phyloP scores from a whole-genome alignment of 805 yeast species.

The Myxozyma monticola region DNA sequence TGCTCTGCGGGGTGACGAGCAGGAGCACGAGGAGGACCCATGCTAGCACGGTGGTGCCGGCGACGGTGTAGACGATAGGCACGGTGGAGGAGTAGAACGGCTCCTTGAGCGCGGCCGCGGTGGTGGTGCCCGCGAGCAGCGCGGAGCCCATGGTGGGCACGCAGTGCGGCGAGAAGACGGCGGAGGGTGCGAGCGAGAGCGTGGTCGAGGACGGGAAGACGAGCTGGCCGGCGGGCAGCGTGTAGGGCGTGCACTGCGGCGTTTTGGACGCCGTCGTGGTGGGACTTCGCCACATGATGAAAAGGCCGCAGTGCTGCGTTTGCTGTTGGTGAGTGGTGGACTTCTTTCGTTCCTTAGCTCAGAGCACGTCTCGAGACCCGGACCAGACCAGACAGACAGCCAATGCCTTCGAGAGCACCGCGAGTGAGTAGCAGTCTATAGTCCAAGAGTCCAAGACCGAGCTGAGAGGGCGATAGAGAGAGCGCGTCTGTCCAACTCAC shows the following conservation, averaged over 20 bases:
- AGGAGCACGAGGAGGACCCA: constrained; percentile 71
- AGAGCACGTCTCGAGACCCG: no score
- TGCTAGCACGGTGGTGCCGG: constrained; percentile 45
- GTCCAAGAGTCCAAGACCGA: no score
- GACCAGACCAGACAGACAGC: no score
- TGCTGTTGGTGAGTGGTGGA: no score
- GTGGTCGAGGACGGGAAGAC: constrained; percentile 22
- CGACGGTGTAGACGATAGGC: constrained; percentile 39
- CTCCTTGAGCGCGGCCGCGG: constrained; percentile 16
- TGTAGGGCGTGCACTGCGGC: constrained; percentile 22
- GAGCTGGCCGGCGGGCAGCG: constrained; percentile 29
- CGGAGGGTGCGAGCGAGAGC: constrained; percentile 15
- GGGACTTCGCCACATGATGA: constrained; percentile 28
- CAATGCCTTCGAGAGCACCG: no score
- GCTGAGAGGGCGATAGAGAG: no score
- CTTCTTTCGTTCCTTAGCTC: no score
- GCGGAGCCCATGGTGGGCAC: constrained; percentile 1
- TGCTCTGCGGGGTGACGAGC: constrained; percentile 53
- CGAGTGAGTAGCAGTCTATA: no score
- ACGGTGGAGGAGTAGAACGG: constrained; percentile 39
- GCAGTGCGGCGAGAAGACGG: constrained; percentile 25
- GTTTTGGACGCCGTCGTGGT: constrained; percentile 16
- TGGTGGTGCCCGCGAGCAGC: neutral
- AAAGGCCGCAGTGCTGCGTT: no score
- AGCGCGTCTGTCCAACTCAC: no score